phyloP scores from a whole-genome alignment of 2,329 filamentous ascomycete genomes.

The Ambrosiella xylebori region DNA sequence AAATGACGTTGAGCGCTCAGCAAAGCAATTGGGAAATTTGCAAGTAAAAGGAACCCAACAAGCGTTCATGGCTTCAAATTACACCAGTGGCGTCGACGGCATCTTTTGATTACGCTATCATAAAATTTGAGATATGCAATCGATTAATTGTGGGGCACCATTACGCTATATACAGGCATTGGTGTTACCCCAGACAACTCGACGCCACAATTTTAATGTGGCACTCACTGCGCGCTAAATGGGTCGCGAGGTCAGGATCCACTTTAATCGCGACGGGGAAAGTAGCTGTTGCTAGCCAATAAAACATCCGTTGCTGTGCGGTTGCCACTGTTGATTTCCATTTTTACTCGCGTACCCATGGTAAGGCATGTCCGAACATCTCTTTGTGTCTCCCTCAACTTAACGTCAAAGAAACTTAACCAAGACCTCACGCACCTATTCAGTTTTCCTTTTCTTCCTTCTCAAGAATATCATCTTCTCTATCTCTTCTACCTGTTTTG shows the following conservation, averaged over 20 bases:
- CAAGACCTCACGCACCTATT: slow-evolving; percentile 9
- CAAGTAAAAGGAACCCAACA: neutral
- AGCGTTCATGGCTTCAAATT: neutral
- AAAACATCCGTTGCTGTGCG: slow-evolving; percentile 32
- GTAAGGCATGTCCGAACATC: slow-evolving; percentile 13
- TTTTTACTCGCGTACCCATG: slow-evolving; percentile 13
- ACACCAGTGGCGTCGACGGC: neutral
- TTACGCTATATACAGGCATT: slow-evolving; percentile 8
- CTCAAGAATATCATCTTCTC: slow-evolving; percentile 2
- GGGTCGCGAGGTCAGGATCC: slow-evolving; percentile 3
- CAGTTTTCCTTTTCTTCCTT: slow-evolving; percentile 8
- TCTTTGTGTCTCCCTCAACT: slow-evolving; percentile 13
- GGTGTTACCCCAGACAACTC: neutral
- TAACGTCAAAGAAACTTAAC: slow-evolving; percentile 11
- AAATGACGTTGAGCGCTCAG: neutral
- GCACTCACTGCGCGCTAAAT: slow-evolving; percentile 1
- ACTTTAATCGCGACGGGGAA: slow-evolving; percentile 12
- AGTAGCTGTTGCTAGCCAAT: slow-evolving; percentile 24
- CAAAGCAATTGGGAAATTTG: neutral
- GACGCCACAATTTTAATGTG: slow-evolving; percentile 9
- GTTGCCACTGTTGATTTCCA: slow-evolving; percentile 36
- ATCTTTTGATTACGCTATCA: neutral
- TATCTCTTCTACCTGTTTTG: neutral
- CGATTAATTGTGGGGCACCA: slow-evolving; percentile 6
- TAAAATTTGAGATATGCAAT: slow-evolving; percentile 10